phyloP scores from a whole-genome alignment of 331 rosid genomes.

The Acacia pycnantha region DNA sequence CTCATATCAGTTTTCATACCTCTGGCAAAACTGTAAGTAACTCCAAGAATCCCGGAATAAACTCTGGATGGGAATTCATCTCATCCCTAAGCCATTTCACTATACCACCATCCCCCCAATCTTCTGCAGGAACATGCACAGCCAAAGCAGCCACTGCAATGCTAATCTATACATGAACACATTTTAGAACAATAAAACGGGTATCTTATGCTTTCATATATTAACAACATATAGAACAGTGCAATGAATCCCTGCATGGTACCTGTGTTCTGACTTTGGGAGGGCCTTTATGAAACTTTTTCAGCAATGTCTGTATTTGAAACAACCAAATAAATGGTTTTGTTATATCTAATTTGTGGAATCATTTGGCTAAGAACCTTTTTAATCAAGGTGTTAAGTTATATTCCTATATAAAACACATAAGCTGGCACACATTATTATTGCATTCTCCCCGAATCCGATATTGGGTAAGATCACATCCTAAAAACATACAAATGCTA shows the following conservation, averaged over 20 bases:
- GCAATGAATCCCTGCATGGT: conserved; percentile 25
- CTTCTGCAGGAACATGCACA: conserved; percentile 94
- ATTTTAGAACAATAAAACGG: conserved; percentile 33
- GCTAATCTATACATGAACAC: conserved; percentile 72
- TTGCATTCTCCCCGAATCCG: not conserved
- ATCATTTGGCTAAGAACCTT: not conserved
- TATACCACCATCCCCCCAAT: conserved; percentile 99
- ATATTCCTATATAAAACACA: conserved; percentile 10
- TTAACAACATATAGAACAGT: conserved; percentile 17
- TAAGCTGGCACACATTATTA: not conserved
- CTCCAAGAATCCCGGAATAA: conserved; percentile 96
- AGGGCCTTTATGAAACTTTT: conserved; percentile 92
- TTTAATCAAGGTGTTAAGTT: conserved; percentile 12
- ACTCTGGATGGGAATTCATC: conserved; percentile 98
- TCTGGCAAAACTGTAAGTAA: conserved; percentile 96
- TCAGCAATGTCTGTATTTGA: conserved; percentile 76
- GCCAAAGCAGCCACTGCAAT: conserved; percentile 99
- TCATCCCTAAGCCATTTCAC: conserved; percentile 96
- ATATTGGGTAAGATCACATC: not conserved
- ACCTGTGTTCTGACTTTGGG: conserved; percentile 99
- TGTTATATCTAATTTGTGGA: not conserved
- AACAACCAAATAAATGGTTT: conserved; percentile 29
- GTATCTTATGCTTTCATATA: conserved; percentile 15
- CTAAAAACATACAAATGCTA: conserved; percentile 5
- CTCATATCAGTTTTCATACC: conserved; percentile 45